Conservation (phyloP, 2,329 filamentous ascomycete species). For the Ophiostoma novo-ulmi region DNA sequence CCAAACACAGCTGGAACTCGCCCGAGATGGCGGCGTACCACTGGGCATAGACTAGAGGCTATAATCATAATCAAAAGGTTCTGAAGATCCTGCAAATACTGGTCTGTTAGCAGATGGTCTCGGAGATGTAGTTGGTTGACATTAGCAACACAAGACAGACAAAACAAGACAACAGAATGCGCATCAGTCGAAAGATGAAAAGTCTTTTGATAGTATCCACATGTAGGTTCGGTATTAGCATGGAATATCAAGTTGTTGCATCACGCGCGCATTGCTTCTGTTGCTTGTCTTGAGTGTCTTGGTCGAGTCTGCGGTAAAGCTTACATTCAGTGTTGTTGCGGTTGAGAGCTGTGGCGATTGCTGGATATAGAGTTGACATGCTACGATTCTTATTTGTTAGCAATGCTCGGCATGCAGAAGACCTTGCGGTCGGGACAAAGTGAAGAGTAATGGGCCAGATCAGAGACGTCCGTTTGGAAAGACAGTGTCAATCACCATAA, state of each 20-base stretch:
- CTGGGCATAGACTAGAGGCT: slow-evolving; percentile 15
- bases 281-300: slow-evolving; percentile 9
- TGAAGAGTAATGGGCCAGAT: slow-evolving; percentile 27
- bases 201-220: slow-evolving; percentile 63
- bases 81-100: background rate
- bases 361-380: background rate
- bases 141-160: slow-evolving; percentile 28
- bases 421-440: background rate
- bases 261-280: slow-evolving; percentile 45
- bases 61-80: too few species aligned
- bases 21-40: slow-evolving; percentile 46
- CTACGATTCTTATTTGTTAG: slow-evolving; percentile 15
- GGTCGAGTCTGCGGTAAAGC: background rate
- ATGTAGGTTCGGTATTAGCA: slow-evolving; percentile 69
- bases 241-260: slow-evolving; percentile 65
- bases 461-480: slow-evolving; percentile 48
- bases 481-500: slow-evolving; percentile 53
- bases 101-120: slow-evolving; percentile 1
- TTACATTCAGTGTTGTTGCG: slow-evolving; percentile 22
- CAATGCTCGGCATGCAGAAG: slow-evolving; percentile 11
- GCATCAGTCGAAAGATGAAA: slow-evolving; percentile 82
- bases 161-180: slow-evolving; percentile 34
- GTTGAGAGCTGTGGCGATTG: background rate
- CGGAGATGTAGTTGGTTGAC: background rate
- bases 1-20: slow-evolving; percentile 45